phyloP scores from a whole-genome alignment of 1,284 basidiomycete genomes.

The Pseudozyma sp. region DNA sequence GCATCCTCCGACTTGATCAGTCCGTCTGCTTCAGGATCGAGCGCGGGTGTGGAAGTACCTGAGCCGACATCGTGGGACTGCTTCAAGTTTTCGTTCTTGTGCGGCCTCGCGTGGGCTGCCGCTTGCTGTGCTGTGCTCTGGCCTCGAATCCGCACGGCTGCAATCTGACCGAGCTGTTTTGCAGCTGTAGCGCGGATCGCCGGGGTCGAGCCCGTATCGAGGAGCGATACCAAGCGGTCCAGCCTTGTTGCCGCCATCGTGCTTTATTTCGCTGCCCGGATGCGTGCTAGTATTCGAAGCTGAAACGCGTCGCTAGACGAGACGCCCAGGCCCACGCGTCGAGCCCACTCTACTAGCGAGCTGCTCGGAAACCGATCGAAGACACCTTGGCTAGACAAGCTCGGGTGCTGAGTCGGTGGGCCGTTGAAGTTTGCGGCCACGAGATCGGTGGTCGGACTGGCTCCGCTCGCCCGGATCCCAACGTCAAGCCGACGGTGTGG shows the following conservation, averaged over 20 bases:
- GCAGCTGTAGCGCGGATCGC: slow-evolving; percentile 89
- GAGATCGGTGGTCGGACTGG: background rate
- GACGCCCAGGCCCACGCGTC: background rate
- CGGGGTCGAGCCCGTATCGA: slow-evolving; percentile 87
- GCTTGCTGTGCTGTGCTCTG: slow-evolving; percentile 45
- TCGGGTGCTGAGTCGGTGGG: too few species aligned
- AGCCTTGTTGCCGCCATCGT: slow-evolving; percentile 70
- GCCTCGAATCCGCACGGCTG: slow-evolving; percentile 72
- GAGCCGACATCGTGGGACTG: slow-evolving; percentile 17
- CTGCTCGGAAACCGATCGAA: background rate
- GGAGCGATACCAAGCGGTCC: slow-evolving; percentile 88
- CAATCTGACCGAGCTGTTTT: slow-evolving; percentile 89
- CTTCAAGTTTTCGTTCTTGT: slow-evolving; percentile 14
- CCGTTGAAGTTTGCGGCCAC: background rate
- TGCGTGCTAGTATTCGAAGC: too few species aligned
- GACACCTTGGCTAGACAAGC: too few species aligned
- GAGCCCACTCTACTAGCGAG: background rate
- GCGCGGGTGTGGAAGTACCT: slow-evolving; percentile 37
- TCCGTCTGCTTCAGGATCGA: slow-evolving; percentile 44
- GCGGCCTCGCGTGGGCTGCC: slow-evolving; percentile 22
- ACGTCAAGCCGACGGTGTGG: background rate
- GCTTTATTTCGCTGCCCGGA: too few species aligned
- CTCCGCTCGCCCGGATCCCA: background rate
- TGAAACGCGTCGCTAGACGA: background rate
- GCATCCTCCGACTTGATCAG: slow-evolving; percentile 32